Evolutionary conservation across 164 flowering plant species (phyloP).

Genomic region (Vitis riparia): DNA sequence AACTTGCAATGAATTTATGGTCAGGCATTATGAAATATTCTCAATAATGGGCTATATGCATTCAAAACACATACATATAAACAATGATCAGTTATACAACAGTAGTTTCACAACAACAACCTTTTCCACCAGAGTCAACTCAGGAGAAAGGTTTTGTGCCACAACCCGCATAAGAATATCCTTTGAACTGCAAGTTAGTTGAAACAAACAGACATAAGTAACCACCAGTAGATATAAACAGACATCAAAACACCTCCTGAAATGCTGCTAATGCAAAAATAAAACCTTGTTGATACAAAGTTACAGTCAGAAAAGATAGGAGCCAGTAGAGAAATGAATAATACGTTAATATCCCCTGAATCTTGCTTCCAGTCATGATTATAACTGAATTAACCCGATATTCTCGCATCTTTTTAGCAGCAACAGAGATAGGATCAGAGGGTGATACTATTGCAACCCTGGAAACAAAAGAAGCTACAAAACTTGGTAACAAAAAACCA

Average conservation of each 20-base stretch:
- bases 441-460: conserved; percentile 84
- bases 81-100: not conserved
- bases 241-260: not conserved
- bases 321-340: conserved; percentile 6
- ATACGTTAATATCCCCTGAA: conserved; percentile 98
- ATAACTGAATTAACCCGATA: conserved; percentile 74
- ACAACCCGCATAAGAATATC: conserved; percentile 97
- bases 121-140: conserved; percentile 92
- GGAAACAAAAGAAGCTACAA: conserved; percentile 21
- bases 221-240: not conserved
- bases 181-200: conserved; percentile 64
- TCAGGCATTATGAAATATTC: no score
- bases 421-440: conserved; percentile 89
- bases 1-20: no score
- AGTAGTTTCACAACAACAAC: conserved; percentile 28
- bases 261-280: no score
- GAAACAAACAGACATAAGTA: conserved; percentile 13
- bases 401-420: conserved; percentile 88
- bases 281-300: no score
- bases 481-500: conserved; percentile 9
- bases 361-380: conserved; percentile 61
- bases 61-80: not conserved
- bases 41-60: not conserved
- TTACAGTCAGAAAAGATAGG: not conserved
- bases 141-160: conserved; percentile 93